These are phyloP conservation scores for Barnettozyma wickerhamii DNA, from an alignment of 805 yeast species.

Conservation along the genomic window DNA sequence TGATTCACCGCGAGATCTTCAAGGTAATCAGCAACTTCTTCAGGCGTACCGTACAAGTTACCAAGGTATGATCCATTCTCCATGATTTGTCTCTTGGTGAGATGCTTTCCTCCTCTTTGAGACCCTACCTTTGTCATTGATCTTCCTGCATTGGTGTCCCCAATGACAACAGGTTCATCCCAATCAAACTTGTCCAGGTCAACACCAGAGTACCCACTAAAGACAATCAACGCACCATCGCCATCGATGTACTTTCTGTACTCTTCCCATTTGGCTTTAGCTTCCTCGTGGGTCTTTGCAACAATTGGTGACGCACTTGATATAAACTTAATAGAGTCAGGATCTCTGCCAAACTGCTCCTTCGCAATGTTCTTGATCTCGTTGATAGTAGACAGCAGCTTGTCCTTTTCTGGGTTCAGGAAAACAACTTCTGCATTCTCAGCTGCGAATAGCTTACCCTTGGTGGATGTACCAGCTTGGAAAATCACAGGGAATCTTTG, in stretches of 20 bases:
- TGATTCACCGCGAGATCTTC: conserved; percentile 34
- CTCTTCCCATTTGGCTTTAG: conserved; percentile 29
- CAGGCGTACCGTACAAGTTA: conserved; percentile 28
- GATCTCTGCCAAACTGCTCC: conserved; percentile 32
- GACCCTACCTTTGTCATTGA: conserved; percentile 16
- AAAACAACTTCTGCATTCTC: conserved; percentile 40
- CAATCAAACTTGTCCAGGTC: conserved; percentile 31
- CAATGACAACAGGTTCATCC: conserved; percentile 31
- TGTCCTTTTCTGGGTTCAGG: conserved; percentile 29
- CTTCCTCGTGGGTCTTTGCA: conserved; percentile 28
- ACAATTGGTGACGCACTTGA: conserved; percentile 33
- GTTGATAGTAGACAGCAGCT: conserved; percentile 26
- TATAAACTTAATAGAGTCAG: conserved; percentile 34
- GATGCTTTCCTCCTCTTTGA: background rate
- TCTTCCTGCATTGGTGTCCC: conserved; percentile 28
- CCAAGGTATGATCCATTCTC: conserved; percentile 14
- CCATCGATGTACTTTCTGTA: conserved; percentile 30
- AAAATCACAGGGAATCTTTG: conserved; percentile 41
- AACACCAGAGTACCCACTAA: conserved; percentile 35
- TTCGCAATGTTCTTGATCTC: conserved; percentile 31
- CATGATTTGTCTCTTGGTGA: background rate
- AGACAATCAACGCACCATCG: conserved; percentile 31
- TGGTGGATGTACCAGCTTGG: conserved; percentile 41
- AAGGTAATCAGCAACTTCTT: conserved; percentile 34
- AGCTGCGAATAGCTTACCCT: conserved; percentile 39